phyloP scores from a whole-genome alignment of 805 yeast species.

The Torulaspora maleeae region DNA sequence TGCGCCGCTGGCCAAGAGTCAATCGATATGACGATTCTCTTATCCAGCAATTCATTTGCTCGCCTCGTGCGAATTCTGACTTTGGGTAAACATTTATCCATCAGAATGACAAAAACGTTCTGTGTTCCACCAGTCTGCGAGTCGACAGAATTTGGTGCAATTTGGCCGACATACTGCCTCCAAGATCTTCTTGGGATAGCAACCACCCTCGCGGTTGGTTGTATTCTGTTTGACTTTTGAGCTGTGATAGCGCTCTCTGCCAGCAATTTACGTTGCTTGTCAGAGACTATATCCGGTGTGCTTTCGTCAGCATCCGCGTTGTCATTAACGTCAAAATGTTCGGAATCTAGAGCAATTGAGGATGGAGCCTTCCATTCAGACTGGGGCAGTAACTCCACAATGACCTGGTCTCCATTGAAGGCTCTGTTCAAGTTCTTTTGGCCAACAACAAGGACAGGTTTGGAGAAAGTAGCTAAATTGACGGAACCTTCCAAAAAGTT shows the following conservation, averaged over 20 bases:
- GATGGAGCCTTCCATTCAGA: conserved; percentile 86
- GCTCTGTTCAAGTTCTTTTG: conserved; percentile 82
- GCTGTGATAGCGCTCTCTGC: conserved; percentile 72
- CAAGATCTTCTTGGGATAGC: conserved; percentile 86
- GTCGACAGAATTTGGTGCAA: conserved; percentile 70
- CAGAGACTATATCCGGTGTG: conserved; percentile 31
- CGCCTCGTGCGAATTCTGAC: conserved; percentile 83
- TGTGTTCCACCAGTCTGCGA: conserved; percentile 58
- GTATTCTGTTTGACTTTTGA: conserved; percentile 49
- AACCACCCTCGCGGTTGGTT: conserved; percentile 93
- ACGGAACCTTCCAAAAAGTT: conserved; percentile 87
- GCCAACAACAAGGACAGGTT: conserved; percentile 79
- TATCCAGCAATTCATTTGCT: conserved; percentile 74
- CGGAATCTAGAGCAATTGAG: conserved; percentile 72
- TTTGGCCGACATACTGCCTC: conserved; percentile 94
- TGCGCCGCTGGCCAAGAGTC: conserved; percentile 89
- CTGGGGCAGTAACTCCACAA: conserved; percentile 83
- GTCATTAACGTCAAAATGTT: conserved; percentile 53
- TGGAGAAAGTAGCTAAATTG: conserved; percentile 62
- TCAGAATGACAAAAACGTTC: conserved; percentile 75
- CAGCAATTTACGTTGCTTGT: conserved; percentile 50
- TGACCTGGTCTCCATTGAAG: conserved; percentile 87
- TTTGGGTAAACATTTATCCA: conserved; percentile 87
- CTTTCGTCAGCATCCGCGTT: conserved; percentile 50
- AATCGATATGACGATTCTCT: conserved; percentile 86